Evolutionary conservation across 495 filamentous ascomycete genomes (phyloP).

Genomic region (Jackrogersella minutella): DNA sequence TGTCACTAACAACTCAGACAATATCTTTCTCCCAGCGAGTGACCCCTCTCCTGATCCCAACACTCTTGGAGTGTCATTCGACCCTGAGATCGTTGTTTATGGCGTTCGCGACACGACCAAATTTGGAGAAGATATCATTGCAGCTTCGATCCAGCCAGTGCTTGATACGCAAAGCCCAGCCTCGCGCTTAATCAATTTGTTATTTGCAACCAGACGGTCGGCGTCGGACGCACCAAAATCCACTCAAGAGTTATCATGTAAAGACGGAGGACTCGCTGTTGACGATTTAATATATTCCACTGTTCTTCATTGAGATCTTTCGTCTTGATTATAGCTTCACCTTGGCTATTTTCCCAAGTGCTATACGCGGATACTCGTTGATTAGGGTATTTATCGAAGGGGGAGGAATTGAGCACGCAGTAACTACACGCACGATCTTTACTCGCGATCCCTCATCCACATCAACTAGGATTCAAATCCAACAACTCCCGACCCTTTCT

Average conservation of each 20-base stretch:
- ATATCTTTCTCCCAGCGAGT: not conserved
- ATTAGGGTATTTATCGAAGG: too few relatives aligned
- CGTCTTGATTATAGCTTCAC: too few relatives aligned
- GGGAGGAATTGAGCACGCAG: too few relatives aligned
- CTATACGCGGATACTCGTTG: too few relatives aligned
- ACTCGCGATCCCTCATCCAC: too few relatives aligned
- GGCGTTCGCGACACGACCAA: not conserved
- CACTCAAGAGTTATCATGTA: not conserved
- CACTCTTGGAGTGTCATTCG: not conserved
- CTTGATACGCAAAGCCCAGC: slow-evolving; percentile 7
- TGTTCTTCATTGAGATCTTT: too few relatives aligned
- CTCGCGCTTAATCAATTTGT: not conserved
- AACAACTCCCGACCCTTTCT: slow-evolving; percentile 23
- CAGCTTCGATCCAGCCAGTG: slow-evolving; percentile 5
- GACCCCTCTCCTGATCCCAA: not conserved
- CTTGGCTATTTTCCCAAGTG: too few relatives aligned
- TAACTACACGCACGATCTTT: too few relatives aligned
- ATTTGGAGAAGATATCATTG: slow-evolving; percentile 10
- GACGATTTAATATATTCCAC: not conserved
- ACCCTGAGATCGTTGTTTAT: not conserved
- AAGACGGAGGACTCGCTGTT: not conserved
- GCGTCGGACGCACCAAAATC: not conserved
- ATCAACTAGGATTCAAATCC: not conserved
- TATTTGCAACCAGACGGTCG: not conserved
- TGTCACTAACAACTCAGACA: not conserved